Base-by-base conservation (phyloP, 805 yeast genomes). In the Candida adriatica region DNA sequence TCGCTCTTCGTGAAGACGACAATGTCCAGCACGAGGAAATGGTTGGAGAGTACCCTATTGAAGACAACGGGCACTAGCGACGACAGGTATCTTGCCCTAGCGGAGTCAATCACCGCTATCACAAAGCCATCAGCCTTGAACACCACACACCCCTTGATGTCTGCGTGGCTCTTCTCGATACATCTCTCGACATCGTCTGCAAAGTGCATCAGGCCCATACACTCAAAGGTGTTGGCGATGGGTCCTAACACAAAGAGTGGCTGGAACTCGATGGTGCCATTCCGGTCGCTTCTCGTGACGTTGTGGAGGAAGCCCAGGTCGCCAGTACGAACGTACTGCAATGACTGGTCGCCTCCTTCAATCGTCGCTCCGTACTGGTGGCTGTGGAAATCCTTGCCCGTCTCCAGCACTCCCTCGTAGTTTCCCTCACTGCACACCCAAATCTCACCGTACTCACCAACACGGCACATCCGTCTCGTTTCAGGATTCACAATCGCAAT, bases 401-500 rank as follows among this genome's bases (percentile, higher is more conserved):
- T 56, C 39, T 77, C 82, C 8, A 67, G 62, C 1, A 66, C 67
- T 2, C 74, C 64, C 18, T 65, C 63, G 18, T 76, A 79, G 45
- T 81, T 87, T 1, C 90, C 94, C 42, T 86, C 95, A 1, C 95
- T 82, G 41, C 83, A 74, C 2, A 90, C 94, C 97, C 97, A 92
- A 24, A 92, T 86, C 58, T 92, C 99, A 20, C 99, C 99, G 55
- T 75, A 77, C 55, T 92, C 98, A 6, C 97, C 96, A 31, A 78
- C 79, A 36, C 71, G 74, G 51, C 98, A 90, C 9, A 87, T 62
- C 33, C 65, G 62, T 27, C 70, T 57, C 0, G 96, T 90, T 51
- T 92, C 96, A 1, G 98, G 98, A 43, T 92, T 92, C 4, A 92
- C 96, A 38, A 92, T 82, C 1, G 94, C 92, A 20, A 92, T 74